phyloP scores from a whole-genome alignment of 306 rosid genomes.

The Lathyrus sativus region DNA sequence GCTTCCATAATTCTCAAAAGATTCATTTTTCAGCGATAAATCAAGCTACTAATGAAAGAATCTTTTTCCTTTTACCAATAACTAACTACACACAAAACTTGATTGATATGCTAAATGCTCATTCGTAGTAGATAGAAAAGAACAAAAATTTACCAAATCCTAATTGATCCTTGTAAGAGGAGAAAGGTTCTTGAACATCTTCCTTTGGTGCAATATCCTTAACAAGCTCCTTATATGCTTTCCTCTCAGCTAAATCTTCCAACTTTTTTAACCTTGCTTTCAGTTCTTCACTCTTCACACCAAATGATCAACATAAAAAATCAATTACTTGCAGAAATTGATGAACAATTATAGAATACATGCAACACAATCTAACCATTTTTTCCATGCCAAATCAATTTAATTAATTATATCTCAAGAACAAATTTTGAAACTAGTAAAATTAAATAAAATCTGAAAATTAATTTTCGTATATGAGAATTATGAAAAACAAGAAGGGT shows the following conservation, averaged over 20 bases:
- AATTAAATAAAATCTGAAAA: constrained; percentile 5
- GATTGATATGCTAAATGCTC: background rate
- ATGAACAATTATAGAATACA: background rate
- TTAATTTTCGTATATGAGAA: background rate
- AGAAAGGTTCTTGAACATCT: constrained; percentile 68
- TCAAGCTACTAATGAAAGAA: constrained; percentile 19
- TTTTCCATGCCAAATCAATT: background rate
- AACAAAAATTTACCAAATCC: constrained; percentile 64
- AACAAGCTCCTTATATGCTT: constrained; percentile 81
- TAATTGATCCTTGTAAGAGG: constrained; percentile 87
- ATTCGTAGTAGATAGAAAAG: constrained; percentile 6
- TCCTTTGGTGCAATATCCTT: constrained; percentile 67
- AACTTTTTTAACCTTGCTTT: constrained; percentile 71
- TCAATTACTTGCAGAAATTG: background rate
- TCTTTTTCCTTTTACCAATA: constrained; percentile 11
- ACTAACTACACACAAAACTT: constrained; percentile 18
- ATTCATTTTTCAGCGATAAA: background rate
- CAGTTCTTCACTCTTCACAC: constrained; percentile 77
- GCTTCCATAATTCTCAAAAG: background rate
- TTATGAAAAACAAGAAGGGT: background rate
- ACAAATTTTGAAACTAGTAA: background rate
- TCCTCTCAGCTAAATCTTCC: constrained; percentile 75
- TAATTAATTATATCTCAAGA: background rate
- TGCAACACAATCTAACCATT: background rate
- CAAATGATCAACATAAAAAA: constrained; percentile 22